A percentile compares a stretch with the other conserved stretches of the same genome.
Evolutionary conservation across 306 rosid genomes (phyloP).

Genomic region (Cucurbita pepo): DNA sequence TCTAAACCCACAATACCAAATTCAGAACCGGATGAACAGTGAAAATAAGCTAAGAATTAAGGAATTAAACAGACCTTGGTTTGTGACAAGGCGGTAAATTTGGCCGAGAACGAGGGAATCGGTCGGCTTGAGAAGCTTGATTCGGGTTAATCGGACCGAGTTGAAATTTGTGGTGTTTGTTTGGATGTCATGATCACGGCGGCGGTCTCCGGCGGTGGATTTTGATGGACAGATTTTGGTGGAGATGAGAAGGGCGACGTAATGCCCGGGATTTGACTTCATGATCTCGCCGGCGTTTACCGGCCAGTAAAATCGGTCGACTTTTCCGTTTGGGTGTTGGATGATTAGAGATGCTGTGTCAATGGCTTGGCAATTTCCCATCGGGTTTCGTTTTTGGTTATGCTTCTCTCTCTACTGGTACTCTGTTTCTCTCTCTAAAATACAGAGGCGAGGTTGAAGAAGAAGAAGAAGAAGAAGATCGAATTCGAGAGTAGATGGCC

Average conservation of each 20-base stretch:
- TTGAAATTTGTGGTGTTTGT: neutral
- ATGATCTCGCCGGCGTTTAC: constrained; percentile 64
- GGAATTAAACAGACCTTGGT: constrained; percentile 46
- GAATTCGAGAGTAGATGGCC: neutral
- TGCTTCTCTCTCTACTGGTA: constrained; percentile 31
- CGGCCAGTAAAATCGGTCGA: constrained; percentile 48
- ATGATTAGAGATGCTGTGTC: constrained; percentile 73
- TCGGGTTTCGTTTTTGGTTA: neutral
- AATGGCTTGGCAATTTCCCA: constrained; percentile 95
- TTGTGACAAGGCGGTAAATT: constrained; percentile 74
- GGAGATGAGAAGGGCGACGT: constrained; percentile 89
- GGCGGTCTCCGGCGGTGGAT: neutral
- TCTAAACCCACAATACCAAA: neutral
- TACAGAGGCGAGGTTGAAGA: neutral
- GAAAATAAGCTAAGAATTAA: neutral
- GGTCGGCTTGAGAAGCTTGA: constrained; percentile 79
- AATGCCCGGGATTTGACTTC: constrained; percentile 80
- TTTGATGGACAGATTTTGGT: constrained; percentile 48
- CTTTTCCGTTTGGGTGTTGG: constrained; percentile 77
- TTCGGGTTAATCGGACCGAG: constrained; percentile 67
- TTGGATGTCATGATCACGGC: neutral
- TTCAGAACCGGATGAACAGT: neutral
- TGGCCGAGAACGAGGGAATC: constrained; percentile 87
- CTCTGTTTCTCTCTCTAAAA: neutral
- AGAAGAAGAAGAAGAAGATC: neutral